Evolutionary conservation across 768 basidiomycete genomes (phyloP).

Genomic region (Phlegmacium glaucopus): DNA sequence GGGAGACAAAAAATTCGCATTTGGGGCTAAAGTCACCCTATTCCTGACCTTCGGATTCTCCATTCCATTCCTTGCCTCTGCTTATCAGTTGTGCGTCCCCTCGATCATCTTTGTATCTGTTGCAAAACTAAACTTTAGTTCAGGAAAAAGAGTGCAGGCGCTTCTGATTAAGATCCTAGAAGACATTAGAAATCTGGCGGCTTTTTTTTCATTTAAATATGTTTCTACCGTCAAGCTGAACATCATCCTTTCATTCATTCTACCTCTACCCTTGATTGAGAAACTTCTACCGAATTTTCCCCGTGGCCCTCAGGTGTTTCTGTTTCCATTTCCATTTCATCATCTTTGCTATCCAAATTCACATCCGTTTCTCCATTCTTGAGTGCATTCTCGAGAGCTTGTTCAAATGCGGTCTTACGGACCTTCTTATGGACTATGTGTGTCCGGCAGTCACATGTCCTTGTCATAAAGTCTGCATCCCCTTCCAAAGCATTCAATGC

Average conservation of each 20-base stretch:
- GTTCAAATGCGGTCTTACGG: slow-evolving; percentile 25
- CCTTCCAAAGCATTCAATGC: slow-evolving; percentile 69
- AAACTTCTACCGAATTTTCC: background rate
- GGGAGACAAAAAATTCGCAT: slow-evolving; percentile 45
- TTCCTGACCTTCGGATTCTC: slow-evolving; percentile 57
- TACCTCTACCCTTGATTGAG: background rate
- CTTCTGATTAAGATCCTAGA: background rate
- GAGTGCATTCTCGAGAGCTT: slow-evolving; percentile 23
- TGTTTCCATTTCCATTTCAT: background rate
- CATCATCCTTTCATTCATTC: background rate
- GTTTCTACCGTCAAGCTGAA: no score
- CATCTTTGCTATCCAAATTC: background rate
- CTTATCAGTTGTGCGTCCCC: slow-evolving; percentile 61
- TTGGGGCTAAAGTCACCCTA: slow-evolving; percentile 43
- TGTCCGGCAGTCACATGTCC: slow-evolving; percentile 65
- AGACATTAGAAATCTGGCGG: background rate
- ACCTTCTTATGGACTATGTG: slow-evolving; percentile 34
- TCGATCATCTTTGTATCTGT: background rate
- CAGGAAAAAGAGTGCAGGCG: slow-evolving; percentile 43
- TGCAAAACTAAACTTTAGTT: slow-evolving; percentile 3
- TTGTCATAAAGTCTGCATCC: slow-evolving; percentile 57
- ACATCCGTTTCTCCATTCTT: slow-evolving; percentile 1
- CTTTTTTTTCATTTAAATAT: no score
- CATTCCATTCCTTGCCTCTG: slow-evolving; percentile 63
- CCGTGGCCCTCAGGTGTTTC: slow-evolving; percentile 5